Conservation (phyloP, 257 asterid genomes). For the Linaria vulgaris region DNA sequence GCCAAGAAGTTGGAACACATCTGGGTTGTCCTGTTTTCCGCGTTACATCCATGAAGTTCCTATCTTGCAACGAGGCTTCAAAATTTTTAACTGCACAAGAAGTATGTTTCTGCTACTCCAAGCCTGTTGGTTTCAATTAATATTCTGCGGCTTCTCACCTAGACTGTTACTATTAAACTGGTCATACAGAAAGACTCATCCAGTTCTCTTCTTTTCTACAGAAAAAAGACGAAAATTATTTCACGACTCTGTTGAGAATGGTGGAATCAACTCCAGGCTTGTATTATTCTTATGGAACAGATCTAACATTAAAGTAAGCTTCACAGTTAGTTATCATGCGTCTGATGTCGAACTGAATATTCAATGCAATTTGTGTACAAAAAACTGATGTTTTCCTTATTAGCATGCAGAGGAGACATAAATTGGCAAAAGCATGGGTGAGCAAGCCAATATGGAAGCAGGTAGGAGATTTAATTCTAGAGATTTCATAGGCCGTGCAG, state of each 20-base stretch:
- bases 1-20: conserved; percentile 72
- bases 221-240: conserved; percentile 85
- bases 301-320: conserved; percentile 81
- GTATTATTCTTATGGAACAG: conserved; percentile 89
- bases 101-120: conserved; percentile 39
- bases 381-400: conserved; percentile 36
- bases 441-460: conserved; percentile 95
- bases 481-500: conserved; percentile 4
- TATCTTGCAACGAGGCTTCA: conserved; percentile 80
- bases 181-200: conserved; percentile 20
- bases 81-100: conserved; percentile 58
- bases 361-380: conserved; percentile 7
- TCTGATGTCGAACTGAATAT: conserved; percentile 13
- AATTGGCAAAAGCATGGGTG: conserved; percentile 79
- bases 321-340: conserved; percentile 11
- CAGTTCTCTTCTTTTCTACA: conserved; percentile 38
- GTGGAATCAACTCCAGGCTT: conserved; percentile 93
- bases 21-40: conserved; percentile 79
- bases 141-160: conserved; percentile 9
- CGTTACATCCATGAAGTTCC: conserved; percentile 75
- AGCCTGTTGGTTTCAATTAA: conserved; percentile 14
- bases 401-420: conserved; percentile 95
- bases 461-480: conserved; percentile 38
- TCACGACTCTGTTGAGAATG: conserved; percentile 68
- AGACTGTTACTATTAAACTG: conserved; percentile 12